Evolutionary conservation across 2,329 filamentous ascomycete genomes (phyloP), one percentile per base, ranked within the genome.

Genomic region (Onygenales sp.): DNA sequence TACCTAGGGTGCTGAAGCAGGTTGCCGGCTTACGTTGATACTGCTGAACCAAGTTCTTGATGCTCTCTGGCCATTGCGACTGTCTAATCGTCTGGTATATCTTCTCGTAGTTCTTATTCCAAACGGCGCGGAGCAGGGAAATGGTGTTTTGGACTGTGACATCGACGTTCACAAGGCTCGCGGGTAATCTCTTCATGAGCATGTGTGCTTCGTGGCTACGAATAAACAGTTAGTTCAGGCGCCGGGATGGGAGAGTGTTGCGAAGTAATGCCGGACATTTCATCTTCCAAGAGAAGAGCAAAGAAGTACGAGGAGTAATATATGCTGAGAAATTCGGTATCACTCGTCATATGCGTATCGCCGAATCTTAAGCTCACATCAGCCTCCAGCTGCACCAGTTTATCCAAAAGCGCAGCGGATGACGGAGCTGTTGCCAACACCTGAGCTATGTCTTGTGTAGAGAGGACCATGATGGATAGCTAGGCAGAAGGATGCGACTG

Each of bases 301-400:
- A 72, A 64, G 46, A 73, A 64, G 54, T 69, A 72, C 10, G 63
- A 63, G 5, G 69, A 67, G 49, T 72, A 73, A 54, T 68, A 73
- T 7, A 64, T 55, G 57, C 66, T 66, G 11, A 73, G 57, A 3
- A 72, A 58, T 9, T 64, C 58, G 5, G 57, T 43, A 32, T 68
- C 61, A 11, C 58, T 58, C 4, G 55, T 55, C 47, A 59, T 46
- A 11, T 57, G 58, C 41, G 51, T 57, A 3, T 59, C 52, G 17
- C 60, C 59, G 49, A 63, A 63, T 7, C 65, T 58, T 6, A 71
- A 55, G 41, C 62, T 66, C 27, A 69, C 66, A 48, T 67, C 60
- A 33, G 60, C 58, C 57, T 73, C 71, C 51, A 70, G 69, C 46
- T 64, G 58, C 38, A 64, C 61, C 11, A 73, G 57, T 35, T 59